Conservation (phyloP, 129 eudicot genomes). For the Pseudognaphalium luteoalbum region DNA sequence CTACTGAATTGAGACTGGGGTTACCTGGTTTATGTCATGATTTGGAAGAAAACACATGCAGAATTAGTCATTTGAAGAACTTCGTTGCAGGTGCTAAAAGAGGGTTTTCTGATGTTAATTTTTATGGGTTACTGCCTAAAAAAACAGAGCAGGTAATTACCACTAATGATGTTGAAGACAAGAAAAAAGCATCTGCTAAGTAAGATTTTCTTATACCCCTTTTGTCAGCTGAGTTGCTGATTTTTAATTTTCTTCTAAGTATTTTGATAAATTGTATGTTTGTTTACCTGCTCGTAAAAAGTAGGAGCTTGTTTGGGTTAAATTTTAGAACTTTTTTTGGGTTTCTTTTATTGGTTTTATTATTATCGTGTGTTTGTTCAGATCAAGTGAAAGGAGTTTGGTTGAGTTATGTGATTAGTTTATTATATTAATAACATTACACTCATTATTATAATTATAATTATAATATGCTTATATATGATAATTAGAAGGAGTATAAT, state of each 20-base stretch:
- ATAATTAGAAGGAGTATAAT: too few relatives aligned
- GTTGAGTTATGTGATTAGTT: neutral
- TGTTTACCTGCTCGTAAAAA: slow-evolving; percentile 8
- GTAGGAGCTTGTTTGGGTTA: slow-evolving; percentile 13
- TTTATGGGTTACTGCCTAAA: slow-evolving; percentile 28
- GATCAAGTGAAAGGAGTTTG: neutral
- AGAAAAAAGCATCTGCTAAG: slow-evolving; percentile 65
- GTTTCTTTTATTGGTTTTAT: too few relatives aligned
- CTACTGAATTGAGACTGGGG: slow-evolving; percentile 90
- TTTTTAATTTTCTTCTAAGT: neutral
- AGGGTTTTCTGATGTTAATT: slow-evolving; percentile 66
- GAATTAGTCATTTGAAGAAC: slow-evolving; percentile 29
- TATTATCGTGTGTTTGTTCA: neutral
- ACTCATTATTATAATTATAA: too few relatives aligned
- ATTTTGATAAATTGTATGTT: neutral
- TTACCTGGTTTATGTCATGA: slow-evolving; percentile 78
- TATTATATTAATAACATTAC: too few relatives aligned
- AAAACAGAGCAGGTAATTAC: slow-evolving; percentile 29
- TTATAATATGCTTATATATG: too few relatives aligned
- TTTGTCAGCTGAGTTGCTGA: neutral
- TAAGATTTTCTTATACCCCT: slow-evolving; percentile 26
- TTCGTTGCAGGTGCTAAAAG: slow-evolving; percentile 61
- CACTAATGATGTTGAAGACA: slow-evolving; percentile 41
- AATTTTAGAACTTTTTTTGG: slow-evolving; percentile 6
- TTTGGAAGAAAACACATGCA: slow-evolving; percentile 28